Conservation (phyloP, 2,329 filamentous ascomycete genomes). For the Ophiostoma quercus region DNA sequence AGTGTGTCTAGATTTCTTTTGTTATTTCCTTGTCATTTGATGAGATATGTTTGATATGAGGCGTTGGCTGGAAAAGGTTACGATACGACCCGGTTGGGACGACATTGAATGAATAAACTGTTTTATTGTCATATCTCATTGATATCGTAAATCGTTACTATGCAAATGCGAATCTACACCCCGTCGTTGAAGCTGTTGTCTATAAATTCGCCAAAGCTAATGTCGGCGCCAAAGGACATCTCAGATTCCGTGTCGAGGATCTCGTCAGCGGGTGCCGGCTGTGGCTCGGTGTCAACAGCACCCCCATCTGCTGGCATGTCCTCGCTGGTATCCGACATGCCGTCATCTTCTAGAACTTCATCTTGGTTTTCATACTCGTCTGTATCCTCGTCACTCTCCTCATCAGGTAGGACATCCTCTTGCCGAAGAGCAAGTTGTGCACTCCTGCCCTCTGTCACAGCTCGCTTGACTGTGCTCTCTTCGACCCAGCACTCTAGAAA, state of each 20-base stretch:
- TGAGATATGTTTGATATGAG: conserved; percentile 5
- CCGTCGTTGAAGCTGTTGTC: not conserved
- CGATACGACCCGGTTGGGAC: conserved; percentile 9
- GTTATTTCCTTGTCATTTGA: not conserved
- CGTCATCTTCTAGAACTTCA: not conserved
- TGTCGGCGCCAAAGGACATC: not conserved
- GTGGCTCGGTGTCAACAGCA: not conserved
- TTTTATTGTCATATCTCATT: not conserved
- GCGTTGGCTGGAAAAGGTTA: conserved; percentile 19
- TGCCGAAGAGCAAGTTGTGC: not conserved
- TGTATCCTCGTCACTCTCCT: not conserved
- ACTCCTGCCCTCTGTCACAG: not conserved
- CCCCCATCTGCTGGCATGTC: not conserved
- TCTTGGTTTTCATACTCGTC: not conserved
- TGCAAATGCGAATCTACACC: not conserved
- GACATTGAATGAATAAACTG: not conserved
- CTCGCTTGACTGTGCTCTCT: conserved; percentile 40
- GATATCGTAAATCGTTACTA: not conserved
- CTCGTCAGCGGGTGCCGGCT: not conserved
- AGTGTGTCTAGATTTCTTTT: not conserved
- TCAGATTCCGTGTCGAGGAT: conserved; percentile 4
- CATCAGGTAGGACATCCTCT: not conserved
- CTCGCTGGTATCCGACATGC: not conserved
- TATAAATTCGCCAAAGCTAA: conserved; percentile 11
- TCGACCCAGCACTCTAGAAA: conserved; percentile 64